Conservation (phyloP, 2,329 filamentous ascomycete genomes). For the Neospermospora avenae region DNA sequence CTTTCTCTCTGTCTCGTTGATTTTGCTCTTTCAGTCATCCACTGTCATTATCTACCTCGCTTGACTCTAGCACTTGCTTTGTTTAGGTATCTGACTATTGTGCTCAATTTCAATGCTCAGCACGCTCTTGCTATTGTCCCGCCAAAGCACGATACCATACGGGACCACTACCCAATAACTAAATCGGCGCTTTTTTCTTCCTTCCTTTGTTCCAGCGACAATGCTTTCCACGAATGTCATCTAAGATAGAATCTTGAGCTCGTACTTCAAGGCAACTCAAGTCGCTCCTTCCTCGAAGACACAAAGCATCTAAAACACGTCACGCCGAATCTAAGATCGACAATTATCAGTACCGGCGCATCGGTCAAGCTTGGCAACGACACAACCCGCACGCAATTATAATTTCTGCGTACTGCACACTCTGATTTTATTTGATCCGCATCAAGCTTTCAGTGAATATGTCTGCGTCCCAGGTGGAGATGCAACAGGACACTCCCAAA, state of each 20-base stretch:
- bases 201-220: background rate
- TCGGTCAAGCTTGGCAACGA: too few species aligned
- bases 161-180: background rate
- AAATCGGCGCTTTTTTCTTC: background rate
- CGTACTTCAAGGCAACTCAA: background rate
- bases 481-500: slow-evolving; percentile 8
- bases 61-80: background rate
- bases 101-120: background rate
- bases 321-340: background rate
- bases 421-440: background rate
- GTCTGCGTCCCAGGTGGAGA: slow-evolving; percentile 13
- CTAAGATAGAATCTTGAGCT: background rate
- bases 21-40: background rate
- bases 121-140: slow-evolving; percentile 10
- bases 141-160: background rate
- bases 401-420: background rate
- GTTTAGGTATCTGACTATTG: background rate
- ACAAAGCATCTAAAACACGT: background rate
- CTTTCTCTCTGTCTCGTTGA: slow-evolving; percentile 2
- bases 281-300: slow-evolving; percentile 6
- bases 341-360: background rate
- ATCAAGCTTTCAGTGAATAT: slow-evolving; percentile 12
- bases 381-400: background rate
- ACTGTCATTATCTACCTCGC: slow-evolving; percentile 1
- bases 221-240: background rate